These are phyloP conservation scores for Scytalidium lignicola DNA, from an alignment of 2,329 filamentous ascomycete species.

Conservation along the genomic window DNA sequence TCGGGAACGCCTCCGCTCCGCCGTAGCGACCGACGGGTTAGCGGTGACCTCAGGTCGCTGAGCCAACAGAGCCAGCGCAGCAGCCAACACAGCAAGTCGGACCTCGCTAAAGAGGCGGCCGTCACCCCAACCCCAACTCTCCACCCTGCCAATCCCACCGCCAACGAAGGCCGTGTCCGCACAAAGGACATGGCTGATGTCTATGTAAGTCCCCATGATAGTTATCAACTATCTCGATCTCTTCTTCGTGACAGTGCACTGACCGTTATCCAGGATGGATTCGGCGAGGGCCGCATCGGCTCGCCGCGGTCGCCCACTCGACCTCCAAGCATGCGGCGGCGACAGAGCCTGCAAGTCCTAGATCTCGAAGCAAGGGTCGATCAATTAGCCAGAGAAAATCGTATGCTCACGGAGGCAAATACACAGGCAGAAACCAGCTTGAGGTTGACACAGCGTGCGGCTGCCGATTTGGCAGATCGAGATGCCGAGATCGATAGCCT, in stretches of 20 bases:
- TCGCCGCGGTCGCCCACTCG: constrained; percentile 90
- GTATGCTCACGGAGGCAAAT: constrained; percentile 68
- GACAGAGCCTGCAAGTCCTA: constrained; percentile 94
- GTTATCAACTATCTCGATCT: constrained; percentile 12
- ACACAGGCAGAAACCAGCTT: constrained; percentile 61
- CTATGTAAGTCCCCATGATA: constrained; percentile 63
- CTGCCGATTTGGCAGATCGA: constrained; percentile 69
- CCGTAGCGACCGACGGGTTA: constrained; percentile 60
- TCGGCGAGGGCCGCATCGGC: constrained; percentile 78
- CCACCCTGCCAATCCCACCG: constrained; percentile 65
- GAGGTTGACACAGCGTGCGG: constrained; percentile 56
- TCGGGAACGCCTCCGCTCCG: constrained; percentile 63
- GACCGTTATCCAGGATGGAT: constrained; percentile 65
- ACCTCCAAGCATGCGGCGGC: constrained; percentile 91
- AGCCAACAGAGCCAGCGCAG: constrained; percentile 38
- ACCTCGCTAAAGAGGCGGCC: constrained; percentile 32
- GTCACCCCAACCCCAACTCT: constrained; percentile 29
- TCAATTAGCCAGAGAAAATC: constrained; percentile 80
- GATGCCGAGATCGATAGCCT: constrained; percentile 83
- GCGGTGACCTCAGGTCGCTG: constrained; percentile 70
- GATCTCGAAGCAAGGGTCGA: constrained; percentile 86
- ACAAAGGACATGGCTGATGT: constrained; percentile 86
- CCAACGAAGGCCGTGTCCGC: constrained; percentile 82
- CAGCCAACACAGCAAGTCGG: constrained; percentile 32
- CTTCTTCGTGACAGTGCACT: constrained; percentile 4